A percentile compares a stretch with the other conserved stretches of the same genome.
These are phyloP conservation scores for Oxytropis ochrocephala DNA, from an alignment of 306 rosid species.

Conservation along the genomic window DNA sequence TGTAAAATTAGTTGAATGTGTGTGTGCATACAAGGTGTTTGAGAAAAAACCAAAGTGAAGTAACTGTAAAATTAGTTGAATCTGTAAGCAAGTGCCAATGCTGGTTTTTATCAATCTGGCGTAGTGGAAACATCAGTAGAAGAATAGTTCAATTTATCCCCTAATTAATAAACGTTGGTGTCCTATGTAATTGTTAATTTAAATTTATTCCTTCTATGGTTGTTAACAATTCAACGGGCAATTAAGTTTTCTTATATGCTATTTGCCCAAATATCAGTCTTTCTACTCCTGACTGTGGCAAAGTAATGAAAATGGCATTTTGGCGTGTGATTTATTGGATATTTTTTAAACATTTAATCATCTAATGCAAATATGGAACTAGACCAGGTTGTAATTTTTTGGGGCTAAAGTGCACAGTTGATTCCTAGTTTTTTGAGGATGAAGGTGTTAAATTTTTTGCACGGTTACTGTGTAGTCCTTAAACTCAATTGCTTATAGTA, in stretches of 20 bases:
- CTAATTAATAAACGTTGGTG: background rate
- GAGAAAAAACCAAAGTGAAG: too few relatives aligned
- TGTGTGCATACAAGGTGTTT: too few relatives aligned
- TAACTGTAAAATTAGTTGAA: too few relatives aligned
- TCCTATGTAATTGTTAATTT: background rate
- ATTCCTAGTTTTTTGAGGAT: too few relatives aligned
- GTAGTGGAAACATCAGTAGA: slow-evolving; percentile 59
- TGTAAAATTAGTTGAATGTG: too few relatives aligned
- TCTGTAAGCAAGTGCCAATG: too few relatives aligned
- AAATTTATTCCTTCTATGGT: background rate
- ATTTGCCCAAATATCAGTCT: background rate
- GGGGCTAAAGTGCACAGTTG: too few relatives aligned
- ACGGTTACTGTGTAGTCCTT: too few relatives aligned
- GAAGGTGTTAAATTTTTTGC: too few relatives aligned
- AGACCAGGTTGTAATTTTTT: background rate
- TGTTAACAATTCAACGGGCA: background rate
- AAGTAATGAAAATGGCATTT: background rate
- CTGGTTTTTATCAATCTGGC: too few relatives aligned
- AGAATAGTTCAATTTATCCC: slow-evolving; percentile 31
- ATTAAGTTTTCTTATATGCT: background rate
- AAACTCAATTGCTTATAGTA: too few relatives aligned
- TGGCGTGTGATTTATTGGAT: background rate
- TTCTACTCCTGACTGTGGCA: background rate
- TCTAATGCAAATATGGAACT: background rate
- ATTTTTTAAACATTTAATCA: background rate